These are phyloP conservation scores for Stemphylium lycopersici DNA, from an alignment of 2,329 filamentous ascomycete genomes.

Conservation along the genomic window DNA sequence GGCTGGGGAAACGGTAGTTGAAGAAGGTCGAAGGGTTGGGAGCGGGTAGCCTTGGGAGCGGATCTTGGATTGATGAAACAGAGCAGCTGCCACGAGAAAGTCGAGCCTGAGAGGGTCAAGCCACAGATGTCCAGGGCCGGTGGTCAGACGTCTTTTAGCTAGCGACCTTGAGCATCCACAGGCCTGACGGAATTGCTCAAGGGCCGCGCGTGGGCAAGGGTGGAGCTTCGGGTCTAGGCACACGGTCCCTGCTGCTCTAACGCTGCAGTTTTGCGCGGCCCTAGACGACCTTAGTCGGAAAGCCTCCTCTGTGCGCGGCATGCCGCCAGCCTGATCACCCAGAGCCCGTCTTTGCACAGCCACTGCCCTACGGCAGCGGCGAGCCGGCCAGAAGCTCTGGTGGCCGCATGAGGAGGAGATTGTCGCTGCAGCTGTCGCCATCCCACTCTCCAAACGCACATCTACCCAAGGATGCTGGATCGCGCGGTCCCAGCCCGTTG, in stretches of 20 bases:
- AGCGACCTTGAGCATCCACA: conserved; percentile 29
- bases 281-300: not conserved
- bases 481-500: conserved; percentile 37
- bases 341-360: conserved; percentile 40
- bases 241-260: conserved; percentile 26
- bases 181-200: conserved; percentile 27
- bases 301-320: conserved; percentile 17
- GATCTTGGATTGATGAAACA: conserved; percentile 41
- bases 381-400: conserved; percentile 33
- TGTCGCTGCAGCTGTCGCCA: conserved; percentile 42
- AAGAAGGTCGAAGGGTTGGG: not conserved
- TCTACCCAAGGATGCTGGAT: conserved; percentile 21
- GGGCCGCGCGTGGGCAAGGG: conserved; percentile 36
- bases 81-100: conserved; percentile 42
- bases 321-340: conserved; percentile 22
- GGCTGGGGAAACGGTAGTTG: not conserved
- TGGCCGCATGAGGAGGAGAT: conserved; percentile 38
- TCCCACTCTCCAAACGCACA: conserved; percentile 29
- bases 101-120: conserved; percentile 35
- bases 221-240: conserved; percentile 33
- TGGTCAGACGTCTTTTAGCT: conserved; percentile 48
- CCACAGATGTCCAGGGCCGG: conserved; percentile 38
- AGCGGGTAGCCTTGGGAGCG: conserved; percentile 9
- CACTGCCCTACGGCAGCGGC: conserved; percentile 42
- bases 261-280: conserved; percentile 24